Evolutionary conservation across 176 grass and related monocot genomes (phyloP).

Genomic region (Areca catechu): DNA sequence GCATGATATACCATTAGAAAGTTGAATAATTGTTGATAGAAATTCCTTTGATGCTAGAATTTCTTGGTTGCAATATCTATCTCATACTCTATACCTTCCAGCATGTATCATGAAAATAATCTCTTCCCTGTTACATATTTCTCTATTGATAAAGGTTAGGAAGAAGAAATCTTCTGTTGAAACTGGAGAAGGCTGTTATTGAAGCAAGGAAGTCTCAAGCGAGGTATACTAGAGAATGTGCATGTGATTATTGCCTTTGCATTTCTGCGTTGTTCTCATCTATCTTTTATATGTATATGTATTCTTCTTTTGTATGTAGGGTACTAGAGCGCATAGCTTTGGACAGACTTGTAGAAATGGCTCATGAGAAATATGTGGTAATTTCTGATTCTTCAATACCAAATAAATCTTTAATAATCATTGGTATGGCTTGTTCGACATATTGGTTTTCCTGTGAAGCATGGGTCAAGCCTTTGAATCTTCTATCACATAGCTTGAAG

Average conservation of each 20-base stretch:
- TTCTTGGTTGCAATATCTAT: too few relatives aligned
- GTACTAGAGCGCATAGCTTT: constrained; percentile 40
- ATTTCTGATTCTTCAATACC: constrained; percentile 16
- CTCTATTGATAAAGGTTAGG: constrained; percentile 35
- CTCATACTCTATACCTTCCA: too few relatives aligned
- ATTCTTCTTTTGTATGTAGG: constrained; percentile 23
- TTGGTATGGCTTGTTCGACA: too few relatives aligned
- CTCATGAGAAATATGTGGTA: constrained; percentile 74
- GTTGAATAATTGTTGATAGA: too few relatives aligned
- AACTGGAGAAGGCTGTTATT: constrained; percentile 34
- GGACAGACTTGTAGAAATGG: constrained; percentile 50
- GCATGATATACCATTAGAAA: too few relatives aligned
- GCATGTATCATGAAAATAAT: too few relatives aligned
- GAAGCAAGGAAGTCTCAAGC: constrained; percentile 42
- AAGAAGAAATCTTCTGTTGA: constrained; percentile 49
- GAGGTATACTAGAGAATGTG: constrained; percentile 22
- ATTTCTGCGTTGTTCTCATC: constrained; percentile 14
- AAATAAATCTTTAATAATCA: constrained; percentile 18
- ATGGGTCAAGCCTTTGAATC: too few relatives aligned
- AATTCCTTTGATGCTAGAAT: too few relatives aligned
- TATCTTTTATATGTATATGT: background rate
- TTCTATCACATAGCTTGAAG: too few relatives aligned
- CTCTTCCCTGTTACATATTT: background rate
- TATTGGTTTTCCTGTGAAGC: too few relatives aligned
- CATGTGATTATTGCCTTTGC: constrained; percentile 1